Conservation (phyloP, 2,329 filamentous ascomycete genomes). For the Aquanectria penicillioides region DNA sequence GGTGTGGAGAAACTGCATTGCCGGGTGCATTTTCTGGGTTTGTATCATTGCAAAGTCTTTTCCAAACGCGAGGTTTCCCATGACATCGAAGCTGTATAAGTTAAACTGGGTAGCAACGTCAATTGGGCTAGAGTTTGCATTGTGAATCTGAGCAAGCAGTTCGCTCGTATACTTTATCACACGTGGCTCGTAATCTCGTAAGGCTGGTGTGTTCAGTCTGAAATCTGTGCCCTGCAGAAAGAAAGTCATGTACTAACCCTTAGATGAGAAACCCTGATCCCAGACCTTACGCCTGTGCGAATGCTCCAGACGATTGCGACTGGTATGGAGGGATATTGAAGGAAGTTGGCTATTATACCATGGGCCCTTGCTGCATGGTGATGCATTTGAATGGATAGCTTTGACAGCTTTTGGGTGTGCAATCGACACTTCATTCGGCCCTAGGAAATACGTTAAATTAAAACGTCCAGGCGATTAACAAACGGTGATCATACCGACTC, state of each 20-base stretch:
- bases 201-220: background rate
- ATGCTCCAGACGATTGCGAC: constrained; percentile 19
- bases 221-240: background rate
- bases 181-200: constrained; percentile 26
- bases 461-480: fast-evolving
- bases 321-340: constrained; percentile 8
- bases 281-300: constrained; percentile 23
- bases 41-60: constrained; percentile 28
- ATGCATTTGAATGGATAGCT: constrained; percentile 20
- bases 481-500: constrained; percentile 16
- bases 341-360: constrained; percentile 28
- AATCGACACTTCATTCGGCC: constrained; percentile 23
- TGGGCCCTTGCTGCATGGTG: constrained; percentile 11
- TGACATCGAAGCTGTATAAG: constrained; percentile 30
- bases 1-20: constrained; percentile 13
- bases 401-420: constrained; percentile 23
- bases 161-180: constrained; percentile 18
- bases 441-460: background rate
- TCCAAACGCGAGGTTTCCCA: constrained; percentile 28
- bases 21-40: background rate
- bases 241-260: constrained; percentile 2
- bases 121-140: background rate
- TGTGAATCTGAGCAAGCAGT: background rate
- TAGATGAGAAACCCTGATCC: constrained; percentile 31
- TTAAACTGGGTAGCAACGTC: constrained; percentile 16